These are phyloP conservation scores for Thielaviopsis populi DNA, from an alignment of 2,329 filamentous ascomycete genomes.

Conservation along the genomic window DNA sequence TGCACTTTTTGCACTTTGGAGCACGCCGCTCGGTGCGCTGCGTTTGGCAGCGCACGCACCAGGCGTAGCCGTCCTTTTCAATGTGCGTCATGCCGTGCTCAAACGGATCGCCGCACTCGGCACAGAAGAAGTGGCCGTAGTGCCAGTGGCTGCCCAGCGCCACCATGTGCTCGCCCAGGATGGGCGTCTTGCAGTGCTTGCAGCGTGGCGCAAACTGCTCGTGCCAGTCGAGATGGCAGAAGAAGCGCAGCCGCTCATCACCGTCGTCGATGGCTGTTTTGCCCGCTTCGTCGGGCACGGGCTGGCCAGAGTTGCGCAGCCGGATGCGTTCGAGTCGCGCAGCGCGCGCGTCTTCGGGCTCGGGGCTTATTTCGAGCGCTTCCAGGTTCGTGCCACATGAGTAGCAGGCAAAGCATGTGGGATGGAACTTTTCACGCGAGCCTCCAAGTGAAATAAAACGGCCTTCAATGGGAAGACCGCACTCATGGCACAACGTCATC, in stretches of 20 bases:
- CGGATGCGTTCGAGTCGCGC: slow-evolving; percentile 61
- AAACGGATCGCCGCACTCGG: slow-evolving; percentile 95
- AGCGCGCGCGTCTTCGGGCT: slow-evolving; percentile 57
- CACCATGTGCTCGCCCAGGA: slow-evolving; percentile 85
- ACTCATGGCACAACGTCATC: slow-evolving; percentile 67
- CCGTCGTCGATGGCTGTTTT: slow-evolving; percentile 55
- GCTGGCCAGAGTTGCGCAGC: slow-evolving; percentile 42
- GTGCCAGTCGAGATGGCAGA: slow-evolving; percentile 97
- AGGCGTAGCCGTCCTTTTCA: slow-evolving; percentile 94
- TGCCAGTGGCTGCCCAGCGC: slow-evolving; percentile 95
- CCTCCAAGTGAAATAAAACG: slow-evolving; percentile 76
- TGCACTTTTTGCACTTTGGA: slow-evolving; percentile 77
- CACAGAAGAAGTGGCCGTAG: slow-evolving; percentile 96
- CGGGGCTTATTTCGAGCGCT: slow-evolving; percentile 89
- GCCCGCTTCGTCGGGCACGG: slow-evolving; percentile 46
- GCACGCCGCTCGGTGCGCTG: slow-evolving; percentile 77
- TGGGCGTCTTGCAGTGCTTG: slow-evolving; percentile 91
- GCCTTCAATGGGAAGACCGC: slow-evolving; percentile 70
- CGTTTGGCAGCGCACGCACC: slow-evolving; percentile 88
- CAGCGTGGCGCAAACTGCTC: slow-evolving; percentile 85
- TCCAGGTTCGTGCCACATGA: slow-evolving; percentile 78
- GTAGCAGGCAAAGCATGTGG: slow-evolving; percentile 82
- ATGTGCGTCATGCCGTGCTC: slow-evolving; percentile 55
- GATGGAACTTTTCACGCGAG: slow-evolving; percentile 64
- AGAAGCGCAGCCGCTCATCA: slow-evolving; percentile 66